Base-by-base conservation (phyloP, 495 filamentous ascomycete species). In the Aspergillus bridgeri region DNA sequence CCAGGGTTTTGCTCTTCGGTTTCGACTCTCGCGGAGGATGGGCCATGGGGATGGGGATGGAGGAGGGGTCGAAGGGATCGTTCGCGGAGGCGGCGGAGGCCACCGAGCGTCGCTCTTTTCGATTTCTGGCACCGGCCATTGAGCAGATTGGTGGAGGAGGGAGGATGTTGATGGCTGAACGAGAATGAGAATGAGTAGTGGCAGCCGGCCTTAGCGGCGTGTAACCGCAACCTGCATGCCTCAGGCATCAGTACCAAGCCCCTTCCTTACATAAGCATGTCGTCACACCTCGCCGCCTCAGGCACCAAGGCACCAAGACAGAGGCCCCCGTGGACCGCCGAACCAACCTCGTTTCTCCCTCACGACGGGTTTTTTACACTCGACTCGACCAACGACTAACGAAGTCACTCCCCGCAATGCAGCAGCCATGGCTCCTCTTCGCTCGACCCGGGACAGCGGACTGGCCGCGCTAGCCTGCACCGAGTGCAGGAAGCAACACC, bases 91-190 rank as follows among this genome's bases (percentile, higher is more conserved):
- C 42, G 15, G 66, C 58, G 0, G 68, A 61, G 21, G 70, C 74
- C 19, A 75, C 74, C 20, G 76, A 72, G 51, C 79, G 79, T 55
- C 78, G 73, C 61, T 81, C 73, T 68, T 79, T 80, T 59, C 79
- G 72, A 56, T 81, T 82, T 19, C 73, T 62, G 42, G 75, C 63
- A 17, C 62, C 15, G n/a, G 71, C 67, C 74, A 77, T 75, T 38
- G 0, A 15, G 18, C 3, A 43, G 2, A 42, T 23, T n/a, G 46
- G 19, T 21, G 15, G 17, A 13, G 4, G 9, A 21, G 33, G 23
- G n/a, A n/a, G n/a, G n/a, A n/a, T n/a, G n/a, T n/a, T n/a, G n/a
- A n/a, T n/a, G n/a, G n/a, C n/a, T n/a, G n/a, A n/a, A n/a, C n/a
- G n/a, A n/a, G n/a, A n/a, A n/a, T n/a, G n/a, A n/a, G n/a, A n/a